Evolutionary conservation across 306 rosid genomes (phyloP), one percentile per base, ranked within the genome.

Genomic region (Datisca glomerata): DNA sequence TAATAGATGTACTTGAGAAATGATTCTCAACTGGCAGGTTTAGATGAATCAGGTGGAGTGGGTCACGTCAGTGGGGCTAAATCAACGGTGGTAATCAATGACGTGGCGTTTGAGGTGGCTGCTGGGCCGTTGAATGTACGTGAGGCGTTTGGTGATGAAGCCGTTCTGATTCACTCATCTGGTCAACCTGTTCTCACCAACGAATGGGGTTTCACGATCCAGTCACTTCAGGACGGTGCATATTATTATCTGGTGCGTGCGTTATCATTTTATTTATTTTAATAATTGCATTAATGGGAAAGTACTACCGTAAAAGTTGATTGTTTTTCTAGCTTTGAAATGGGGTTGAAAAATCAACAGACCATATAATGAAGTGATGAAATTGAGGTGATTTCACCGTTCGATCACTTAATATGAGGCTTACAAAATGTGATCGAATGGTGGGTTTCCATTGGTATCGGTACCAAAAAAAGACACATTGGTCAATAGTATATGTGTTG

Each of bases 161-260:
- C 68, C 19, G 84, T 80, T 8, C 86, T 89, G 24, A 56, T 89
- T 43, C 79, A 89, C 66, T 65, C 80, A 10, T 59, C 73, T 47
- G 95, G 95, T 48, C 97, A 74, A 34, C 91, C 93, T 3, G 85
- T 89, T 44, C 74, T 70, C 41, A 80, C 94, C 41, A 69, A 89
- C 53, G 83, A 80, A 23, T 89, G 95, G 93, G 97, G 97, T 5
- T 51, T 77, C 40, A 89, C 95, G 24, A 71, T 83, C 34, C 95
- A 80, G 43, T 62, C 93, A 14, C 95, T 89, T 46, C 82, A 80
- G 43, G 77, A 83, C 49, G 95, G 93, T 20, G 71, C 86, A 12
- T 83, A 31, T 47, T 89, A 83, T 59, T 83, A 80, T 63, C 72
- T 83, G 51, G 95, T 89, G 33, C 42, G 61, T 43, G 13, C n/a